Evolutionary conservation across 1,284 basidiomycete species (phyloP).

Genomic region (Ceratobasidium sp.): DNA sequence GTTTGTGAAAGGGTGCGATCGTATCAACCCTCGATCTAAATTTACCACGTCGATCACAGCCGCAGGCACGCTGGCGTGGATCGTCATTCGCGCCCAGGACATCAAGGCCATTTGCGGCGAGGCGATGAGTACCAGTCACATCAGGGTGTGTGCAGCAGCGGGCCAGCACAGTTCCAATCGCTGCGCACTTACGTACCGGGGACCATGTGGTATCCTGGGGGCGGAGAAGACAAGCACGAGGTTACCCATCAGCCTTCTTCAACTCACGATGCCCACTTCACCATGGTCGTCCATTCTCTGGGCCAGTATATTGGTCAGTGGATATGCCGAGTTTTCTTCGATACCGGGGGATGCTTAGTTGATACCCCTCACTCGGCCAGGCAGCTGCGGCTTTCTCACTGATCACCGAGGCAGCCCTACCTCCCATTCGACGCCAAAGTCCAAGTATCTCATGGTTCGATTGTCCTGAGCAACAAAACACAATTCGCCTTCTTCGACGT

Average conservation of each 20-base stretch:
- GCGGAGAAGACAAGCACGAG: not conserved
- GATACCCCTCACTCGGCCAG: not conserved
- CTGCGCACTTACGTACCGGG: not conserved
- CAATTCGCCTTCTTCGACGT: conserved; percentile 38
- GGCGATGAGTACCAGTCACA: no score
- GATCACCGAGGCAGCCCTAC: not conserved
- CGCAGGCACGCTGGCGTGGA: no score
- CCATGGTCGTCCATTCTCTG: not conserved
- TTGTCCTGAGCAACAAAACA: conserved; percentile 23
- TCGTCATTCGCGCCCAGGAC: no score
- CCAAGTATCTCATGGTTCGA: conserved; percentile 14
- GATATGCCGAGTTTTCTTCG: no score
- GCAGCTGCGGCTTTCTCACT: not conserved
- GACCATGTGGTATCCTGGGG: not conserved
- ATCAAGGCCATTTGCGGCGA: no score
- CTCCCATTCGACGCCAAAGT: not conserved
- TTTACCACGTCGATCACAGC: no score
- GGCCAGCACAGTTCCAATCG: no score
- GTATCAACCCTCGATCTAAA: no score
- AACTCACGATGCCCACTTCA: not conserved
- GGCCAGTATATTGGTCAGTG: not conserved
- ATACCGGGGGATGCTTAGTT: no score
- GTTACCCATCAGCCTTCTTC: not conserved
- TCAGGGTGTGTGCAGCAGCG: no score
- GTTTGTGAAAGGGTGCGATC: no score